phyloP scores from a whole-genome alignment of 495 filamentous ascomycete species.

The Trichocladium antarcticum region DNA sequence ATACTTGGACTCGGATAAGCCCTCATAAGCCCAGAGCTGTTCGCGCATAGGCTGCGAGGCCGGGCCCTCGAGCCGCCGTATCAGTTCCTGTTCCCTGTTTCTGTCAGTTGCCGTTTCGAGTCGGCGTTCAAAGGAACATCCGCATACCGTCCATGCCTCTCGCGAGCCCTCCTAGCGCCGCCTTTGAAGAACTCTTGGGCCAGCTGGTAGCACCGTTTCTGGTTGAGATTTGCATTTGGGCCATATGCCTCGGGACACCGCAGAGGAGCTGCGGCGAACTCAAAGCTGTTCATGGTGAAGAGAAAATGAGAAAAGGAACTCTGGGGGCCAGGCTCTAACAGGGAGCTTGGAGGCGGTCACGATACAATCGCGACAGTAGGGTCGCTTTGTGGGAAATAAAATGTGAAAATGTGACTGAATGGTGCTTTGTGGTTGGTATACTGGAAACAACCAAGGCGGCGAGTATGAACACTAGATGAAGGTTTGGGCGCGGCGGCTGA shows the following conservation, averaged over 20 bases:
- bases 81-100: slow-evolving; percentile 64
- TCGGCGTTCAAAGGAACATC: not conserved
- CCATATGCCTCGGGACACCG: slow-evolving; percentile 58
- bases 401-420: too few relatives aligned
- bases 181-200: slow-evolving; percentile 81
- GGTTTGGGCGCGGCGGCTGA: too few relatives aligned
- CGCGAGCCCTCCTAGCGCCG: slow-evolving; percentile 74
- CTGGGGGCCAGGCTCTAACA: too few relatives aligned
- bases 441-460: too few relatives aligned
- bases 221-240: slow-evolving; percentile 41
- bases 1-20: slow-evolving; percentile 68
- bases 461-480: too few relatives aligned
- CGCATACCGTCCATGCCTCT: slow-evolving; percentile 63
- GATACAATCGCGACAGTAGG: too few relatives aligned
- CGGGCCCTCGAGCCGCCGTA: slow-evolving; percentile 40
- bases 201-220: slow-evolving; percentile 55
- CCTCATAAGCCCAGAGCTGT: slow-evolving; percentile 56
- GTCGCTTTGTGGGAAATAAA: too few relatives aligned
- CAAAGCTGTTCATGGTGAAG: not conserved
- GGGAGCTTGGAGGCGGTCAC: too few relatives aligned
- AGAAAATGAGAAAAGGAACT: too few relatives aligned
- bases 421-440: too few relatives aligned
- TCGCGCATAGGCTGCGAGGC: slow-evolving; percentile 58
- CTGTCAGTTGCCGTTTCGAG: not conserved
- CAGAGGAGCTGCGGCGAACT: slow-evolving; percentile 46